Evolutionary conservation across 169 alveolate genomes (phyloP), one percentile per base, ranked within the genome.

Genomic region (Cyclospora cayetanensis): DNA sequence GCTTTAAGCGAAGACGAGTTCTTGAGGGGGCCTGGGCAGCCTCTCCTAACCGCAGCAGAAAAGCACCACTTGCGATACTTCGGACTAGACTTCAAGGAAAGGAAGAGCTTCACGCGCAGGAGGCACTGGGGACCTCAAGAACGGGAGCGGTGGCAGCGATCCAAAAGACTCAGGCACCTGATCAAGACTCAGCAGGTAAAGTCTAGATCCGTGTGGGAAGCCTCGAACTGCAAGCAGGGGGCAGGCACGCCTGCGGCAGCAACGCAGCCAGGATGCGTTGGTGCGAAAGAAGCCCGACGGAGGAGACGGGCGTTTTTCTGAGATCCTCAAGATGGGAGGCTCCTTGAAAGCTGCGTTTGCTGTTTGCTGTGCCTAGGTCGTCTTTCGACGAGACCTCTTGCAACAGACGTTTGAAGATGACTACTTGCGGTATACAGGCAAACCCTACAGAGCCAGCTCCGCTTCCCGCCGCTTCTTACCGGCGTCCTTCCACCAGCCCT

Each of bases 1-100:
- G 86, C 86, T 2, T 65, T 76, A 25, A 25, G 25, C 66, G 65
- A 76, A 42, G 86, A 76, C 66, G 65, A 42, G n/a, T 76, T 76
- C 39, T 65, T 76, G 18, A 25, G 86, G 86, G 86, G 86, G 27
- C 86, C 86, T 42, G 42, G 86, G 65, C 66, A 65, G 31, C 86
- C 86, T 42, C 86, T 42, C 4, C 63, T 76, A 9, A 76, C 65
- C 39, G 43, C 39, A 22, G 18, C 7, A 27, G 29, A 29, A 39
- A 37, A 65, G 39, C 4, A 18, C 4, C 86, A 76, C 86, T 53
- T 76, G 66, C 66, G 39, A 41, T 29, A 41, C 63, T 42, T 42
- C 29, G 86, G 86, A 0, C 66, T 76, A 20, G 86, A 76, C 86
- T 76, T 42, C 63, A 27, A 76, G 25, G 86, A 76, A 0, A 18